Evolutionary conservation across 148 eudicot species (phyloP).

Genomic region (Chenopodium berlandieri): DNA sequence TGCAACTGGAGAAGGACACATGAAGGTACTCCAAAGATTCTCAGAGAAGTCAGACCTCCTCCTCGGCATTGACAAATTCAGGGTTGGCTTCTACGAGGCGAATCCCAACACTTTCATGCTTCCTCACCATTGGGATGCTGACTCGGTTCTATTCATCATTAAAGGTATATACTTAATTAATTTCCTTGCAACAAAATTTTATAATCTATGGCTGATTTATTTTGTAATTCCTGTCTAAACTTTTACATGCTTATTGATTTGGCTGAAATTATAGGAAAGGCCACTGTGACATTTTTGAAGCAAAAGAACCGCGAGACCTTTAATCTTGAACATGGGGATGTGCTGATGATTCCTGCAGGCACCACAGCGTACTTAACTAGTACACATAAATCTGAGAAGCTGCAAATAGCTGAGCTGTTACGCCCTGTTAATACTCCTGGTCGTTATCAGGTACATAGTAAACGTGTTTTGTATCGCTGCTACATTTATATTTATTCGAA

Average conservation of each 20-base stretch:
- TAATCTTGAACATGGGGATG: slow-evolving; percentile 31
- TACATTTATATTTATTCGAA: not conserved
- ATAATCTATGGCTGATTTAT: not conserved
- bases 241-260: not conserved
- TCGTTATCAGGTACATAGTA: slow-evolving; percentile 18
- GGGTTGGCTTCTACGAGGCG: slow-evolving; percentile 32
- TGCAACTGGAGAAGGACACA: slow-evolving; percentile 27
- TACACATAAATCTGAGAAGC: slow-evolving; percentile 22
- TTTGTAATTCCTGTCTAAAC: not conserved
- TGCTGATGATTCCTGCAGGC: slow-evolving; percentile 30
- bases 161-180: slow-evolving; percentile 12
- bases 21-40: slow-evolving; percentile 31
- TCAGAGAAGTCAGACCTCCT: slow-evolving; percentile 28
- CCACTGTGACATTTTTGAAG: slow-evolving; percentile 17
- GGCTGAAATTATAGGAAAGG: slow-evolving; percentile 13
- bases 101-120: slow-evolving; percentile 36
- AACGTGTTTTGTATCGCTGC: not conserved
- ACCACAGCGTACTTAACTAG: slow-evolving; percentile 23
- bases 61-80: slow-evolving; percentile 24
- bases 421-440: slow-evolving; percentile 32
- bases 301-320: slow-evolving; percentile 26
- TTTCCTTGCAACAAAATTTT: not conserved
- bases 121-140: slow-evolving; percentile 36
- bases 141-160: slow-evolving; percentile 28
- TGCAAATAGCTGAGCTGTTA: slow-evolving; percentile 25